Percentiles rank a stretch among this genome's conserved stretches.
phyloP scores from a whole-genome alignment of 78 protist genomes.

The slime mould (Dictyostelium discoideum) region DNA sequence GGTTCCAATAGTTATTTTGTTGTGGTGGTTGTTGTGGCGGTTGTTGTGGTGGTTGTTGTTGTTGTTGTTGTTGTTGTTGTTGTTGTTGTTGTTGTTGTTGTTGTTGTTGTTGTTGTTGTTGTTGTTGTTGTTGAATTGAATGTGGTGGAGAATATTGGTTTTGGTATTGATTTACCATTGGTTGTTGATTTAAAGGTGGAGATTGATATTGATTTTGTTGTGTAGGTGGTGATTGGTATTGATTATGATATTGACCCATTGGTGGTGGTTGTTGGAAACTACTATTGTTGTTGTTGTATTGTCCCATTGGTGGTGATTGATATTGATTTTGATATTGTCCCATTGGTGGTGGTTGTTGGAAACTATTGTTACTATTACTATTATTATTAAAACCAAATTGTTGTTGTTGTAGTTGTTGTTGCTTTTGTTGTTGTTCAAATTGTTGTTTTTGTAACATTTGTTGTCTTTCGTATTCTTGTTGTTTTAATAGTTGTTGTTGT shows the following conservation, averaged over 20 bases:
- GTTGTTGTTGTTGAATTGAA: background rate
- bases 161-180: background rate
- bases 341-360: background rate
- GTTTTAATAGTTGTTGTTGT: constrained; percentile 28
- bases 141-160: background rate
- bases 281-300: background rate
- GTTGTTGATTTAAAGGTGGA: background rate
- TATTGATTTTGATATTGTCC: constrained; percentile 16
- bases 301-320: background rate
- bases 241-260: background rate
- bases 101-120: background rate
- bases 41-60: too few species aligned
- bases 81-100: background rate
- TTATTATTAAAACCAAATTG: background rate
- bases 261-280: background rate
- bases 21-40: background rate
- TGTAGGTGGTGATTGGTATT: background rate
- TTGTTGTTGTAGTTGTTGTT: constrained; percentile 14
- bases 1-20: background rate
- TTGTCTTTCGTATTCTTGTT: background rate
- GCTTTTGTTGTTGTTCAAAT: background rate
- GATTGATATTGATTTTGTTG: background rate
- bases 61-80: background rate
- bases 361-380: background rate
- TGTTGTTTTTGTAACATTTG: background rate